These are phyloP conservation scores for Bruguiera sexangula DNA, from an alignment of 345 rosid species.

Conservation along the genomic window DNA sequence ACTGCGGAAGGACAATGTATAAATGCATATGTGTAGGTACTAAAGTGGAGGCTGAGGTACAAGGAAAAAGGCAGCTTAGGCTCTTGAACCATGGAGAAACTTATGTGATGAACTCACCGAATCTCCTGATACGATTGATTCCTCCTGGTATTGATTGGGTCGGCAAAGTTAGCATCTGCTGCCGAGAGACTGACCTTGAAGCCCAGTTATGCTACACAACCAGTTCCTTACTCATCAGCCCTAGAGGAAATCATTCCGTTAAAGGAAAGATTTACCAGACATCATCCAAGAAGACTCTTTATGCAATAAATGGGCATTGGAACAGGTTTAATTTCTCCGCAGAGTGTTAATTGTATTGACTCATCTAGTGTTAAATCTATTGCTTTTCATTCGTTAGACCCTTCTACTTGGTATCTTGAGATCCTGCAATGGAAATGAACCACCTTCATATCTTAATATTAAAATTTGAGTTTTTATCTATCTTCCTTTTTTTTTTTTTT, in stretches of 20 bases:
- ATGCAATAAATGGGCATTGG: constrained; percentile 69
- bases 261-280: constrained; percentile 62
- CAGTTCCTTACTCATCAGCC: constrained; percentile 36
- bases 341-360: too few relatives aligned
- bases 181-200: constrained; percentile 58
- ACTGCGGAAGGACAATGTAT: too few relatives aligned
- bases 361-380: background rate
- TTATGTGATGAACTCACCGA: constrained; percentile 77
- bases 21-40: constrained; percentile 36
- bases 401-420: too few relatives aligned
- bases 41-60: constrained; percentile 59
- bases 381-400: too few relatives aligned
- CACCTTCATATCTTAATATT: too few relatives aligned
- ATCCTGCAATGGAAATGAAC: too few relatives aligned
- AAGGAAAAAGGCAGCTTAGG: constrained; percentile 60
- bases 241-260: constrained; percentile 39
- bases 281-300: constrained; percentile 40
- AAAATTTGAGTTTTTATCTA: background rate
- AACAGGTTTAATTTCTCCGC: constrained; percentile 42
- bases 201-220: constrained; percentile 50
- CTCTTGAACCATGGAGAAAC: constrained; percentile 54
- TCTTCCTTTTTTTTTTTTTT: background rate
- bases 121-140: constrained; percentile 49
- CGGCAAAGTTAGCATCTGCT: constrained; percentile 52
- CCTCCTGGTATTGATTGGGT: constrained; percentile 69